These are phyloP conservation scores for Aphanomyces stellatus DNA, from an alignment of 352 stramenopile species.

Conservation along the genomic window DNA sequence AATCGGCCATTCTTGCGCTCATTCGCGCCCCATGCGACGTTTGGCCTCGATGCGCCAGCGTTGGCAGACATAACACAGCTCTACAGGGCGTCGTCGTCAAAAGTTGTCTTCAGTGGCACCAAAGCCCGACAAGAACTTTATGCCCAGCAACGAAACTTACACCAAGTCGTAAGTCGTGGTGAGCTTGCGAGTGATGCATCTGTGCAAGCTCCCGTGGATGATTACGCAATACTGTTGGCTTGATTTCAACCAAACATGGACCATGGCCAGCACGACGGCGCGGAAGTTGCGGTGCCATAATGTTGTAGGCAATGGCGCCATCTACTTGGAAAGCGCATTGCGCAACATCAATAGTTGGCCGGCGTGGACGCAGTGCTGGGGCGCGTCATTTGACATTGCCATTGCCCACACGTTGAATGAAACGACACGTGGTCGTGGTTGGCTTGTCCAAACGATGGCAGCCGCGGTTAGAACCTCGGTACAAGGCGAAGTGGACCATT, in stretches of 20 bases:
- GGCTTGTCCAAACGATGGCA: not conserved
- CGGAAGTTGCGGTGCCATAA: not conserved
- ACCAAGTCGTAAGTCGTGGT: not conserved
- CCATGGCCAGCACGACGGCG: not conserved
- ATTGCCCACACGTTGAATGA: not conserved
- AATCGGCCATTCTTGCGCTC: not conserved
- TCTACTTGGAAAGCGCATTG: constrained; percentile 5
- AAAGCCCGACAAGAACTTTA: not conserved
- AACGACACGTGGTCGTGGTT: not conserved
- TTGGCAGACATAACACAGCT: not conserved
- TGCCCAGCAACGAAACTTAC: not conserved
- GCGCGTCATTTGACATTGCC: not conserved
- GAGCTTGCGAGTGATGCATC: not conserved
- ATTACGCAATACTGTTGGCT: constrained; percentile 18
- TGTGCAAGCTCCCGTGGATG: constrained; percentile 11
- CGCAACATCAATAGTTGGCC: not conserved
- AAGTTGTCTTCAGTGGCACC: not conserved
- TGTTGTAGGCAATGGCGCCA: not conserved
- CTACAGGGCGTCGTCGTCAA: not conserved
- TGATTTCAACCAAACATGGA: not conserved
- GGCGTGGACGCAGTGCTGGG: not conserved
- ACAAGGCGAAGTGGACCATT: not conserved
- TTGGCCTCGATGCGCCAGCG: too few species aligned
- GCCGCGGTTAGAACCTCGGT: not conserved
- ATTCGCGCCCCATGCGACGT: not conserved